A percentile compares a stretch with the other conserved stretches of the same genome.
phyloP scores from a whole-genome alignment of 768 basidiomycete species.

The Coprinopsis strossmayeri region DNA sequence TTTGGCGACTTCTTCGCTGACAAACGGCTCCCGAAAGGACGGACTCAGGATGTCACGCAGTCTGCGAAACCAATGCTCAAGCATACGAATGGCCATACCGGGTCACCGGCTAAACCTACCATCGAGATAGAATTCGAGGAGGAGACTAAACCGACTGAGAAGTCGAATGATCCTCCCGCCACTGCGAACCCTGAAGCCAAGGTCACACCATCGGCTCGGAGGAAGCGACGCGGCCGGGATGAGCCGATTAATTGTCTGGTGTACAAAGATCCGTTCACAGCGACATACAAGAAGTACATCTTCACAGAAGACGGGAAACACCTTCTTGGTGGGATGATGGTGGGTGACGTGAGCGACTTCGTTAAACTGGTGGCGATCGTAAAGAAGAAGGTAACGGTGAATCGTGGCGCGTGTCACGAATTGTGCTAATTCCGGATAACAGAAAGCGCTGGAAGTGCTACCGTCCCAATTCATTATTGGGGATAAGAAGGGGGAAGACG shows the following conservation, averaged over 20 bases:
- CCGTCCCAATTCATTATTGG: constrained; percentile 67
- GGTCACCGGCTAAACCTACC: constrained; percentile 15
- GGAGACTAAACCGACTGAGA: neutral
- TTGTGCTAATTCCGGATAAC: neutral
- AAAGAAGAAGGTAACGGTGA: constrained; percentile 49
- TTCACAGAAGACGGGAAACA: constrained; percentile 68
- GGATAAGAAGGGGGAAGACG: constrained; percentile 41
- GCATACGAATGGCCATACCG: neutral
- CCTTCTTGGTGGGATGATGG: constrained; percentile 73
- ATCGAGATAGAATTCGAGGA: constrained; percentile 16
- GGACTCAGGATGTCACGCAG: constrained; percentile 13
- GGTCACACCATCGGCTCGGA: neutral
- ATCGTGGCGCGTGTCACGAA: neutral
- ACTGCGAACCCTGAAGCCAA: too few species aligned
- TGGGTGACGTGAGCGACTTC: constrained; percentile 66
- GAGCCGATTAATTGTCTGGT: constrained; percentile 50
- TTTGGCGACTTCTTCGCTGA: constrained; percentile 74
- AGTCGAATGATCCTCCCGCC: neutral
- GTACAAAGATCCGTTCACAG: constrained; percentile 68
- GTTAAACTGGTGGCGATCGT: constrained; percentile 64
- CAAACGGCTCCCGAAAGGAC: constrained; percentile 21
- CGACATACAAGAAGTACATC: constrained; percentile 71
- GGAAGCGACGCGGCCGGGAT: constrained; percentile 14
- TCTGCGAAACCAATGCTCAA: neutral
- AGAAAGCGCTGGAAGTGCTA: constrained; percentile 61